These are phyloP conservation scores for Leccinum glutinopallens DNA, from an alignment of 1,284 basidiomycete species.

Conservation along the genomic window DNA sequence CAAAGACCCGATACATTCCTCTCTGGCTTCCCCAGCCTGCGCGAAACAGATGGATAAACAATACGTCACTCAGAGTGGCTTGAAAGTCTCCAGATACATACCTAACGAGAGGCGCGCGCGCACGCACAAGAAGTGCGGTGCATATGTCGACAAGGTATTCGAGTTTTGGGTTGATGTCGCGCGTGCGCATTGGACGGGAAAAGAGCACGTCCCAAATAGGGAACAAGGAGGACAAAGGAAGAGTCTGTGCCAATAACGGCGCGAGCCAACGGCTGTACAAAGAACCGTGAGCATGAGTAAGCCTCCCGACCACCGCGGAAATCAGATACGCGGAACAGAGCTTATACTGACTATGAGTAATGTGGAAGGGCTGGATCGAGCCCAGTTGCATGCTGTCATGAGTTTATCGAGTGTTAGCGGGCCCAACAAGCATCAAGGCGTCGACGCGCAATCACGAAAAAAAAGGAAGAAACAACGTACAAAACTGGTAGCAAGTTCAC, in stretches of 20 bases:
- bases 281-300: neutral
- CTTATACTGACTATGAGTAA: conserved; percentile 69
- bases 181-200: conserved; percentile 55
- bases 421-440: neutral
- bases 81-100: conserved; percentile 34
- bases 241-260: conserved; percentile 69
- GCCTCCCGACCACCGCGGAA: neutral
- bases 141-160: conserved; percentile 70
- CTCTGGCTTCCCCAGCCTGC: conserved; percentile 56
- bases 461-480: conserved; percentile 41
- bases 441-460: neutral
- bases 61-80: neutral
- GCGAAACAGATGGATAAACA: neutral
- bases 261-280: conserved; percentile 69
- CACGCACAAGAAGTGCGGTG: conserved; percentile 64
- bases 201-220: conserved; percentile 74
- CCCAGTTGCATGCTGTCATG: conserved; percentile 53
- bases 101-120: conserved; percentile 57
- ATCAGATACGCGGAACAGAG: conserved; percentile 6
- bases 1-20: conserved; percentile 53
- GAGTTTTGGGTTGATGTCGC: conserved; percentile 59
- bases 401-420: conserved; percentile 12
- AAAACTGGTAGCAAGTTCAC: conserved; percentile 60
- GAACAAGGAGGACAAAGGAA: conserved; percentile 61
- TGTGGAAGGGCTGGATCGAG: conserved; percentile 74